Conservation (phyloP, 495 filamentous ascomycete genomes). For the Diplogelasinospora grovesii region DNA sequence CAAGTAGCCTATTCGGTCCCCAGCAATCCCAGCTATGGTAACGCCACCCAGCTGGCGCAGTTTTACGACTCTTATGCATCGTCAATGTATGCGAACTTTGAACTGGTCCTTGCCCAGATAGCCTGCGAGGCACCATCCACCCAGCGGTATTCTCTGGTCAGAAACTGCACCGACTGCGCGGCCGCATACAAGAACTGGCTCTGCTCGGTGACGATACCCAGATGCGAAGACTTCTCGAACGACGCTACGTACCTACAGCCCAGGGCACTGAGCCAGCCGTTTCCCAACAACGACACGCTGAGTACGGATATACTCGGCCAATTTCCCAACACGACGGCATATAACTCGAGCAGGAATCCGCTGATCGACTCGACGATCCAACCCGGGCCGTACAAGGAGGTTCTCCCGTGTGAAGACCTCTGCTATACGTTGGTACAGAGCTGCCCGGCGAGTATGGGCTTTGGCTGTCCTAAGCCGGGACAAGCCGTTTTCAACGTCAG, state of each 20-base stretch:
- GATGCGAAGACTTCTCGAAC: conserved; percentile 75
- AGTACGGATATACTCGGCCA: conserved; percentile 10
- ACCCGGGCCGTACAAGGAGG: conserved; percentile 90
- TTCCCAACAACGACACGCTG: conserved; percentile 59
- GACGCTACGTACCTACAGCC: conserved; percentile 49
- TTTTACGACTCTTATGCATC: conserved; percentile 65
- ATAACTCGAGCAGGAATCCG: conserved; percentile 55
- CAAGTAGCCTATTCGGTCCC: conserved; percentile 89
- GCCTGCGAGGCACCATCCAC: conserved; percentile 67
- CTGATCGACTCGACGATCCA: conserved; percentile 62
- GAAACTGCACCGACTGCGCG: conserved; percentile 68
- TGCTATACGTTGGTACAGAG: conserved; percentile 77
- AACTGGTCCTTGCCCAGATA: conserved; percentile 71
- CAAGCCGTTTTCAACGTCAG: conserved; percentile 50
- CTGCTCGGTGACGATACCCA: conserved; percentile 85
- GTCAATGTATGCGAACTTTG: conserved; percentile 64
- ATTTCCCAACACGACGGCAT: conserved; percentile 19
- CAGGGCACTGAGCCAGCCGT: conserved; percentile 60
- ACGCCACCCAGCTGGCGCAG: conserved; percentile 43
- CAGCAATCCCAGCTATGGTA: conserved; percentile 56
- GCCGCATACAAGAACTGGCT: conserved; percentile 87
- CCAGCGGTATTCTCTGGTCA: conserved; percentile 71
- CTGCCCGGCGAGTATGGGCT: conserved; percentile 74
- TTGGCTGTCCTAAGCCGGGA: conserved; percentile 61
- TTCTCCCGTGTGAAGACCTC: conserved; percentile 76